phyloP scores from a whole-genome alignment of 2,329 filamentous ascomycete species.

The Alternaria solani region DNA sequence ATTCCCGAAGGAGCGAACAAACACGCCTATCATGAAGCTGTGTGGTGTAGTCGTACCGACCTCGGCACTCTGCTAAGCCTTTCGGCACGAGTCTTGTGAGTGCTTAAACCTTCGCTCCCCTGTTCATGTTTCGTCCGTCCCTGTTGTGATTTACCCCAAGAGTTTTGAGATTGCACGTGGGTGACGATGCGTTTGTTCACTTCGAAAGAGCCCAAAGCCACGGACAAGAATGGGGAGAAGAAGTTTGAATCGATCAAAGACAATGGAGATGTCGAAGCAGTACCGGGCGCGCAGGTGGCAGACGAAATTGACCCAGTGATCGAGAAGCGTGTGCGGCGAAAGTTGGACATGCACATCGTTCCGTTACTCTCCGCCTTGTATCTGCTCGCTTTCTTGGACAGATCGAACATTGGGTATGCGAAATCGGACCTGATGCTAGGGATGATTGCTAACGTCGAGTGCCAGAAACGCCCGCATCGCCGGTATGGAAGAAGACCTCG shows the following conservation, averaged over 20 bases:
- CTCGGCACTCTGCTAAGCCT: conserved; percentile 11
- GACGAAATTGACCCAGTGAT: conserved; percentile 26
- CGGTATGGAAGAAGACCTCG: conserved; percentile 48
- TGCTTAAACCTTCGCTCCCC: conserved; percentile 6
- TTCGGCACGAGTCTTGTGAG: background rate
- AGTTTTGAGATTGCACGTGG: background rate
- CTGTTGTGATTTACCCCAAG: background rate
- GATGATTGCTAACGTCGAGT: background rate
- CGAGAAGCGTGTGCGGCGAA: conserved; percentile 39
- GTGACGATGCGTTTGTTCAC: background rate
- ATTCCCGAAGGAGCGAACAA: conserved; percentile 3
- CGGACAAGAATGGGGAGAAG: background rate
- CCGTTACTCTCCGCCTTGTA: conserved; percentile 47
- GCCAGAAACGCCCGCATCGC: conserved; percentile 52
- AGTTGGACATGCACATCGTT: conserved; percentile 42
- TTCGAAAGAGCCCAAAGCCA: background rate
- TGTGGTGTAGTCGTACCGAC: background rate
- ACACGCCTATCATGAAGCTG: conserved; percentile 6
- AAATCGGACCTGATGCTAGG: background rate
- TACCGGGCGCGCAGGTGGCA: background rate
- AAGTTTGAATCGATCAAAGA: background rate
- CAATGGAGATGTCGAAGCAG: conserved; percentile 14
- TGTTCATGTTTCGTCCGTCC: background rate
- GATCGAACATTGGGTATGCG: conserved; percentile 49
- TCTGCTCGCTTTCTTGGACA: conserved; percentile 48